Conservation (phyloP, 2,329 filamentous ascomycete species). For the Didymella pomorum region DNA sequence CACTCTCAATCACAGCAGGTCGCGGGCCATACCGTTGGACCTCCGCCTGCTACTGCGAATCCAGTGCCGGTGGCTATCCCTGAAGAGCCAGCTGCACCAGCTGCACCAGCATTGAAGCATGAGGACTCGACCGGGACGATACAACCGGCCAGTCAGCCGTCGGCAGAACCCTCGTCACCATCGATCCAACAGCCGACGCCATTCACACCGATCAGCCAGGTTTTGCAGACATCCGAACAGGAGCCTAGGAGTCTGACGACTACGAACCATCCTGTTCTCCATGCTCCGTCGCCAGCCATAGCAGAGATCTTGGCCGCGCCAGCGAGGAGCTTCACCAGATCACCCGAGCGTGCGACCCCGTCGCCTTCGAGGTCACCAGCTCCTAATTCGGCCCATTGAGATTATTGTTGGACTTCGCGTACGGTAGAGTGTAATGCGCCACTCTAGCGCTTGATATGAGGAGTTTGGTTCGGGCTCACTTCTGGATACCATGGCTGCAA, state of each 20-base stretch:
- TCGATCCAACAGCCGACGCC: constrained; percentile 14
- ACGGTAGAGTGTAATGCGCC: constrained; percentile 6
- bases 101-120: constrained; percentile 9
- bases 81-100: constrained; percentile 8
- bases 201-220: constrained; percentile 5
- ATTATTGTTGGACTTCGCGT: background rate
- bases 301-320: constrained; percentile 21
- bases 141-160: constrained; percentile 3
- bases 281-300: constrained; percentile 20
- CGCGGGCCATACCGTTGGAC: background rate
- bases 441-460: constrained; percentile 4
- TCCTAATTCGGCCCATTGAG: constrained; percentile 10
- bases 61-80: constrained; percentile 15
- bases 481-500: constrained; percentile 17
- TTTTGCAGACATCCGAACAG: constrained; percentile 6
- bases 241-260: constrained; percentile 9
- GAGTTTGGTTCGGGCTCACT: constrained; percentile 5
- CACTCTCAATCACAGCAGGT: constrained; percentile 3
- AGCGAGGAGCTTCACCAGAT: constrained; percentile 13
- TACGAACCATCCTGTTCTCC: constrained; percentile 9
- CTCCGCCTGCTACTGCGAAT: constrained; percentile 14
- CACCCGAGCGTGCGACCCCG: constrained; percentile 14
- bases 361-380: constrained; percentile 9
- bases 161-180: constrained; percentile 6
- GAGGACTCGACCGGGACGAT: constrained; percentile 16